Percentiles rank a stretch among this genome's conserved stretches.
phyloP scores from a whole-genome alignment of 148 eudicot species.

The Rhododendron griersonianum region DNA sequence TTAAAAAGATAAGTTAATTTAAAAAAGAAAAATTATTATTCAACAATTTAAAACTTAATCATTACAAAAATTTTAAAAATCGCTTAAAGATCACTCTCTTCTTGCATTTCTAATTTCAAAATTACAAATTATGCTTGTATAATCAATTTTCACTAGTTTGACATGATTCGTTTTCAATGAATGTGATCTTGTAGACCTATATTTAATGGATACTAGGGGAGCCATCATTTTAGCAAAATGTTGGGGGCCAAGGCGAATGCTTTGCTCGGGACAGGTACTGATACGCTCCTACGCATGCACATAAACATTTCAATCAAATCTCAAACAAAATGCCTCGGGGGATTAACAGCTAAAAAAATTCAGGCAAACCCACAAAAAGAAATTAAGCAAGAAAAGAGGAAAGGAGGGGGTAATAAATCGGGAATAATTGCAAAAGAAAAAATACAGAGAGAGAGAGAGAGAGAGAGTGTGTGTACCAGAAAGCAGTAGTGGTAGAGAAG shows the following conservation, averaged over 20 bases:
- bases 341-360: background rate
- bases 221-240: background rate
- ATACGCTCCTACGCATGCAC: background rate
- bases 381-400: background rate
- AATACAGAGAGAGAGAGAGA: background rate
- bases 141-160: background rate
- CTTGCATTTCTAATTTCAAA: background rate
- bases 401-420: background rate
- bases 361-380: background rate
- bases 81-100: background rate
- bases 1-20: background rate
- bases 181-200: background rate
- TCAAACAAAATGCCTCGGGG: too few relatives aligned
- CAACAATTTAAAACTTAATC: background rate
- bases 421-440: background rate
- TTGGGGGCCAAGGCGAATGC: background rate
- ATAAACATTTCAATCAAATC: background rate
- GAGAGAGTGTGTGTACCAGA: constrained; percentile 42
- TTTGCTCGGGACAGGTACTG: background rate
- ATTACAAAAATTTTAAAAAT: background rate
- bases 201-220: background rate
- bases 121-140: background rate
- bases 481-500: constrained; percentile 69
- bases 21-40: background rate
- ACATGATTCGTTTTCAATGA: background rate